Conservation (phyloP, 192 early-diverging fungal genomes). For the Ambispora gerdemannii region DNA sequence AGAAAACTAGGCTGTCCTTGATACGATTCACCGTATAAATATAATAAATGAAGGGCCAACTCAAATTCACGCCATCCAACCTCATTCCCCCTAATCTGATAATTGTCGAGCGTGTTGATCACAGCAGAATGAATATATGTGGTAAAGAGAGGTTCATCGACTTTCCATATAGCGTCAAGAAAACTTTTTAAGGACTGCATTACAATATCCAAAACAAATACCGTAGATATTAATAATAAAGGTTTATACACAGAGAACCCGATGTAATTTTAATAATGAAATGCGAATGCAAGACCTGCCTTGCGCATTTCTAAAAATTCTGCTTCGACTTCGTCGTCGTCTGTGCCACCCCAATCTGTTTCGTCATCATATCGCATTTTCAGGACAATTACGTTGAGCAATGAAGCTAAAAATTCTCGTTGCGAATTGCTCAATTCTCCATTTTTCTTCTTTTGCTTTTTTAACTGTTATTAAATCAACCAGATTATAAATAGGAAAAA, state of each 20-base stretch:
- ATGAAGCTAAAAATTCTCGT: constrained; percentile 47
- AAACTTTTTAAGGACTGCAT: constrained; percentile 62
- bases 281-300: constrained; percentile 42
- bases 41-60: constrained; percentile 68
- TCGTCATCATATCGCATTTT: constrained; percentile 93
- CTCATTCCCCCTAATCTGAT: constrained; percentile 44
- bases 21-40: constrained; percentile 67
- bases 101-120: constrained; percentile 57
- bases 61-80: constrained; percentile 75
- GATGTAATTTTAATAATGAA: neutral
- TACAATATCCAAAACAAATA: constrained; percentile 34
- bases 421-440: constrained; percentile 45
- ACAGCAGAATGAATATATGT: constrained; percentile 60
- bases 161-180: constrained; percentile 70
- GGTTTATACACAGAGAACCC: constrained; percentile 35
- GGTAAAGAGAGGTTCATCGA: constrained; percentile 62
- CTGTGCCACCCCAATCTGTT: constrained; percentile 67
- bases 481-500: constrained; percentile 12
- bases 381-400: constrained; percentile 66
- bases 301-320: constrained; percentile 68
- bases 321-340: constrained; percentile 74
- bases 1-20: constrained; percentile 52
- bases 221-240: constrained; percentile 30
- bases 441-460: constrained; percentile 53
- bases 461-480: constrained; percentile 37